Conservation (phyloP, 805 yeast species). For the Wickerhamomyces tratensis region DNA sequence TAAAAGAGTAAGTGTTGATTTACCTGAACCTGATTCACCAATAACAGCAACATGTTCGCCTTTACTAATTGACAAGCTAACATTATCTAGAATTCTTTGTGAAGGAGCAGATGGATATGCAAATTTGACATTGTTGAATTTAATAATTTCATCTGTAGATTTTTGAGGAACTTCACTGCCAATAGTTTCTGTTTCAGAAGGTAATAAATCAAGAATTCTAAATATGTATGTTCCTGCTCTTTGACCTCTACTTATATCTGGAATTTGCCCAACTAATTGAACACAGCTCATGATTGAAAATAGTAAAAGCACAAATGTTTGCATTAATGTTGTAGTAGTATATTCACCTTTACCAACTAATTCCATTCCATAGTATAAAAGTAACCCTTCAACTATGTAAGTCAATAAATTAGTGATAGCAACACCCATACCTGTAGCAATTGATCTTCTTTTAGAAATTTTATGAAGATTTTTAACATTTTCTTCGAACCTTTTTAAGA, state of each 20-base stretch:
- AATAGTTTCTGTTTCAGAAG: slow-evolving; percentile 25
- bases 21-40: slow-evolving; percentile 90
- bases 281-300: slow-evolving; percentile 65
- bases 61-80: slow-evolving; percentile 31
- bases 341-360: slow-evolving; percentile 56
- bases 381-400: slow-evolving; percentile 54
- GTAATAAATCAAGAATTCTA: slow-evolving; percentile 25
- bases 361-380: slow-evolving; percentile 72
- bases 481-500: slow-evolving; percentile 27
- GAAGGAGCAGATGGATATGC: slow-evolving; percentile 30
- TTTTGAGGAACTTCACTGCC: slow-evolving; percentile 25
- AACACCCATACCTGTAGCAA: slow-evolving; percentile 57
- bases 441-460: slow-evolving; percentile 41
- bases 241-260: slow-evolving; percentile 73
- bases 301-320: slow-evolving; percentile 60
- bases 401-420: slow-evolving; percentile 46
- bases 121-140: slow-evolving; percentile 38
- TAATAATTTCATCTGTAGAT: slow-evolving; percentile 17
- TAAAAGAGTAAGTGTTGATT: slow-evolving; percentile 62
- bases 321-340: slow-evolving; percentile 45
- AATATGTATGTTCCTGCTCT: slow-evolving; percentile 53
- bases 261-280: slow-evolving; percentile 52
- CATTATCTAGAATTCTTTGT: slow-evolving; percentile 26
- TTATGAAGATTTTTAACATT: slow-evolving; percentile 22
- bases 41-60: slow-evolving; percentile 56